phyloP scores from a whole-genome alignment of 2,329 filamentous ascomycete genomes.

The Simplicillium sp. region DNA sequence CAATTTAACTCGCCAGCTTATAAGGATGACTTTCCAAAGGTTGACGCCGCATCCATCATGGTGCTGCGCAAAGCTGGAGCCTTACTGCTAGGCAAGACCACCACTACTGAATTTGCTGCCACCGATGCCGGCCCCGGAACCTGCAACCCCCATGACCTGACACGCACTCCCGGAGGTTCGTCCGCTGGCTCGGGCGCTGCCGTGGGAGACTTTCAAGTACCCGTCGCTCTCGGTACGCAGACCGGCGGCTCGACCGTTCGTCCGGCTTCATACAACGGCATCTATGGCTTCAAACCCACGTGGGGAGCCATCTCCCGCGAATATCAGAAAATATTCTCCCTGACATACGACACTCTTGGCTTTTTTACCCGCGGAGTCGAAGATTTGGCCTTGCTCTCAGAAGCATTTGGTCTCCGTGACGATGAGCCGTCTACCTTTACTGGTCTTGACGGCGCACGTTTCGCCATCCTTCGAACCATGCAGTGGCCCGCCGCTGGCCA shows the following conservation, averaged over 20 bases:
- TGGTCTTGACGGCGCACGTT: constrained; percentile 35
- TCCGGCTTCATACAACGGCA: constrained; percentile 55
- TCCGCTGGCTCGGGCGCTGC: constrained; percentile 58
- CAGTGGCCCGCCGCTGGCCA: constrained; percentile 38
- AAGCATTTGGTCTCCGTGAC: constrained; percentile 44
- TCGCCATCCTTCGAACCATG: constrained; percentile 44
- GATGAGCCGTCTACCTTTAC: constrained; percentile 24
- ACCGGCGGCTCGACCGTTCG: constrained; percentile 56
- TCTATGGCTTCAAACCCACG: constrained; percentile 57
- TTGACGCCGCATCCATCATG: constrained; percentile 11
- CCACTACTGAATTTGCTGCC: constrained; percentile 56
- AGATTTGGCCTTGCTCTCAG: constrained; percentile 47
- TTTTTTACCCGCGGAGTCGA: constrained; percentile 47
- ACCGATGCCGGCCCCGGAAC: constrained; percentile 43
- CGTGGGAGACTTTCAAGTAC: constrained; percentile 54
- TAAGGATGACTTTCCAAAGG: constrained; percentile 15
- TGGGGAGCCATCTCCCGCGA: constrained; percentile 55
- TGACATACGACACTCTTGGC: constrained; percentile 53
- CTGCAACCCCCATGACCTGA: constrained; percentile 54
- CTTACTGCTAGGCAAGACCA: constrained; percentile 21
- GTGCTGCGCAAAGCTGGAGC: constrained; percentile 7
- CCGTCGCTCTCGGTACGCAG: constrained; percentile 53
- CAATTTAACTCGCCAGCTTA: constrained; percentile 47
- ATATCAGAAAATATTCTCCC: constrained; percentile 48
- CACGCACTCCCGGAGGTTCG: constrained; percentile 58